Percentiles rank a stretch among this genome's conserved stretches.
Evolutionary conservation across 768 basidiomycete genomes (phyloP).

Genomic region (Phanerochaete sordida): DNA sequence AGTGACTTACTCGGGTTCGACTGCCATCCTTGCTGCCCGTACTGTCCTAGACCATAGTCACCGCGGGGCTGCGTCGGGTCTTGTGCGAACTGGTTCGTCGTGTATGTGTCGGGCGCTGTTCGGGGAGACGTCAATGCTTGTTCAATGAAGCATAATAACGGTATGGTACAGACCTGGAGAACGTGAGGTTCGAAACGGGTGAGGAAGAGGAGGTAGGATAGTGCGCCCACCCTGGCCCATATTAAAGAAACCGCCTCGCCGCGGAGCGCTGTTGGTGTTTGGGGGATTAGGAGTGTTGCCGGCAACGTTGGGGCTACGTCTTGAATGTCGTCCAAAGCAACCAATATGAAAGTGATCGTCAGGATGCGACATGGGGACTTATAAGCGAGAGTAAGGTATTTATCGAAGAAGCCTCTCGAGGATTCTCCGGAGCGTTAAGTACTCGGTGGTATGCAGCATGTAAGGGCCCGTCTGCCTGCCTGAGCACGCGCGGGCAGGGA

Average conservation of each 20-base stretch:
- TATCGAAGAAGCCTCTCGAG: slow-evolving; percentile 21
- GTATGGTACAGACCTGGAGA: slow-evolving; percentile 76
- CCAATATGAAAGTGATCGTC: slow-evolving; percentile 67
- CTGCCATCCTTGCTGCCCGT: slow-evolving; percentile 25
- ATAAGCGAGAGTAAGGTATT: slow-evolving; percentile 36
- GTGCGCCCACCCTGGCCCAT: slow-evolving; percentile 87
- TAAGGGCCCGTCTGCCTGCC: no score
- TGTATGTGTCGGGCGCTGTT: slow-evolving; percentile 8
- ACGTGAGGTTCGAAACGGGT: slow-evolving; percentile 84
- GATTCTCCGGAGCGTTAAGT: slow-evolving; percentile 16
- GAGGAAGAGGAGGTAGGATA: slow-evolving; percentile 82
- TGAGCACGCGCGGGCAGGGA: neutral
- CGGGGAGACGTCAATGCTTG: slow-evolving; percentile 29
- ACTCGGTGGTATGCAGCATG: slow-evolving; percentile 15
- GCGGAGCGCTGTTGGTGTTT: slow-evolving; percentile 23
- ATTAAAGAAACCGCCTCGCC: slow-evolving; percentile 63
- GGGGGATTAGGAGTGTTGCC: slow-evolving; percentile 15
- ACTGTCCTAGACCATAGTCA: slow-evolving; percentile 43
- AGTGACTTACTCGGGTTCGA: slow-evolving; percentile 23
- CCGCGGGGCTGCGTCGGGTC: slow-evolving; percentile 59
- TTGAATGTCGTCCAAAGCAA: slow-evolving; percentile 51
- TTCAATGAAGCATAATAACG: slow-evolving; percentile 21
- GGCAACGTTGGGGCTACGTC: slow-evolving; percentile 63
- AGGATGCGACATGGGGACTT: slow-evolving; percentile 61
- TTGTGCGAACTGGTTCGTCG: slow-evolving; percentile 56